These are phyloP conservation scores for Taxillus chinensis DNA, from an alignment of 164 flowering plant genomes.

Conservation along the genomic window DNA sequence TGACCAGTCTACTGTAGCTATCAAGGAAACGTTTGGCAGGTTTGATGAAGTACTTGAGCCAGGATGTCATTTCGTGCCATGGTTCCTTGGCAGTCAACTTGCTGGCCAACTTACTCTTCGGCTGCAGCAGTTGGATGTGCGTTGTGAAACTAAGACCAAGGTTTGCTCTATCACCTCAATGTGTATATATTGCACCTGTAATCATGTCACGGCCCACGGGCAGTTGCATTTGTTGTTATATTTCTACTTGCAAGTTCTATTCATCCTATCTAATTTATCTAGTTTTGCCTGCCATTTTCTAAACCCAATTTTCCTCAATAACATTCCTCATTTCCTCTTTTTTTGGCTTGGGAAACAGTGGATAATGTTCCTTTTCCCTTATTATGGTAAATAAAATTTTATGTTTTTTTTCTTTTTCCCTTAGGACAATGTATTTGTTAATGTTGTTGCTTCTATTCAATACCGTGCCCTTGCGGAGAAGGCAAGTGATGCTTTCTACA, in stretches of 20 bases:
- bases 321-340: not conserved
- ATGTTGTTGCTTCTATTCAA: constrained; percentile 66
- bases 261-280: not conserved
- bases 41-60: constrained; percentile 60
- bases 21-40: constrained; percentile 33
- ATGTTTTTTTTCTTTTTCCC: not conserved
- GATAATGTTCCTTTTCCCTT: not conserved
- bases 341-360: not conserved
- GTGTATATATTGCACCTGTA: not conserved
- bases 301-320: no score
- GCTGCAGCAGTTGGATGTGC: constrained; percentile 66
- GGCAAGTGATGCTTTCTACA: constrained; percentile 60
- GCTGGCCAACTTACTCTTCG: constrained; percentile 61
- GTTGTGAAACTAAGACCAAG: constrained; percentile 74
- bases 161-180: constrained; percentile 17
- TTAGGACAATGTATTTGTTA: constrained; percentile 73
- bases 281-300: no score
- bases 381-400: not conserved
- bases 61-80: constrained; percentile 73
- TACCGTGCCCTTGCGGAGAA: constrained; percentile 57
- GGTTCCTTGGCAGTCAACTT: constrained; percentile 50
- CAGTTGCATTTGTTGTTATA: not conserved
- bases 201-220: not conserved
- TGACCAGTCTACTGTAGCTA: constrained; percentile 5
- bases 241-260: not conserved